Percentiles rank a stretch among this genome's conserved stretches.
phyloP scores from a whole-genome alignment of 2,329 filamentous ascomycete species.

The Colletotrichum sp. region DNA sequence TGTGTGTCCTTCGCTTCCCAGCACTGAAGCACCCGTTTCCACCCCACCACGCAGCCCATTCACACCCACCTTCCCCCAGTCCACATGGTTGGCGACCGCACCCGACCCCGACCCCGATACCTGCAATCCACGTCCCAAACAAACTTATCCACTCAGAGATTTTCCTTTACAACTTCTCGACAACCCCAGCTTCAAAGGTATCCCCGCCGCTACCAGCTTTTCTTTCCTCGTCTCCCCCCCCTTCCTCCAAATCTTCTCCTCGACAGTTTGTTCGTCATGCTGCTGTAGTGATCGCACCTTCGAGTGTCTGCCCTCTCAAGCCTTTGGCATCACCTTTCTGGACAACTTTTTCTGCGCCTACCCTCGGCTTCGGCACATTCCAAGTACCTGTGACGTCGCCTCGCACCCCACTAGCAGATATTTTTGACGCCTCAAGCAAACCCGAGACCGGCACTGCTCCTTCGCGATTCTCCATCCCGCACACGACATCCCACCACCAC shows the following conservation, averaged over 20 bases:
- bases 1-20: background rate
- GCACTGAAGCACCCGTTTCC: background rate
- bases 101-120: slow-evolving; percentile 18
- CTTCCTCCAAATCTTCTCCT: background rate
- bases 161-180: slow-evolving; percentile 23
- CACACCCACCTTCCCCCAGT: slow-evolving; percentile 1
- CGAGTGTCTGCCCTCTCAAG: slow-evolving; percentile 5
- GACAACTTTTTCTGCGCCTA: slow-evolving; percentile 3
- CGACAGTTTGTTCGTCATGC: slow-evolving; percentile 16
- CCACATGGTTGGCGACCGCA: slow-evolving; percentile 17
- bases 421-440: slow-evolving; percentile 21
- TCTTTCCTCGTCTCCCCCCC: background rate
- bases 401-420: slow-evolving; percentile 19
- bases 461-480: slow-evolving; percentile 15
- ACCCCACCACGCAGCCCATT: slow-evolving; percentile 13
- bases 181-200: slow-evolving; percentile 19
- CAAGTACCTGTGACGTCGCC: slow-evolving; percentile 20
- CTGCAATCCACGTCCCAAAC: slow-evolving; percentile 16
- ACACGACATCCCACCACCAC: slow-evolving; percentile 2
- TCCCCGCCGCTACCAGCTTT: slow-evolving; percentile 1
- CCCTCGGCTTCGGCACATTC: slow-evolving; percentile 13
- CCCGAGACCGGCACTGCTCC: slow-evolving; percentile 19
- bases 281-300: slow-evolving; percentile 17
- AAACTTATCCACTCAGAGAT: slow-evolving; percentile 22
- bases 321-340: background rate